Evolutionary conservation across 2,329 filamentous ascomycete genomes (phyloP).

Genomic region (Dactylellina drechsleri): DNA sequence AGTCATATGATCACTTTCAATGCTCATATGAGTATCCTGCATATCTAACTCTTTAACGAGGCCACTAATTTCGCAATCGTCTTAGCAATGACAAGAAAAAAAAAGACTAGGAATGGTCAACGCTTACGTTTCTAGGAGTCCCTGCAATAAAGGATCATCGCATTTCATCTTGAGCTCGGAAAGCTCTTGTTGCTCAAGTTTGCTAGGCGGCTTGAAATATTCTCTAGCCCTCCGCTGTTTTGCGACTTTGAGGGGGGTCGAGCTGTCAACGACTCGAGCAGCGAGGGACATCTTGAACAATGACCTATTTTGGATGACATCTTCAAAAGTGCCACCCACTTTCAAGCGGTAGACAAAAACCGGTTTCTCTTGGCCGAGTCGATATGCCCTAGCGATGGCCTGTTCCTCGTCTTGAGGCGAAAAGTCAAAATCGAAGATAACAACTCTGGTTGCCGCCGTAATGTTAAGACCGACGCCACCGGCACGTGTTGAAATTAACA

Average conservation of each 20-base stretch:
- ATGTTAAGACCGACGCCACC: constrained; percentile 88
- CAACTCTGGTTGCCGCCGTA: constrained; percentile 81
- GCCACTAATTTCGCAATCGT: constrained; percentile 4
- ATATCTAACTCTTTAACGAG: constrained; percentile 21
- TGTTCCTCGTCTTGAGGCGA: constrained; percentile 86
- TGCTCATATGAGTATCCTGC: constrained; percentile 17
- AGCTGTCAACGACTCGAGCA: constrained; percentile 82
- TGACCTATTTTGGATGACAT: constrained; percentile 75
- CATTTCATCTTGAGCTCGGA: constrained; percentile 7
- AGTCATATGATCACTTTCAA: constrained; percentile 2
- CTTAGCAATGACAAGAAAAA: too few species aligned
- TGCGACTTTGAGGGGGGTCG: constrained; percentile 68
- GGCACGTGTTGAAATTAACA: constrained; percentile 83
- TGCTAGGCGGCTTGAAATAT: constrained; percentile 31
- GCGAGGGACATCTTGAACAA: constrained; percentile 86
- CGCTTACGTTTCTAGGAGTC: constrained; percentile 26
- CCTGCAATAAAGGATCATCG: constrained; percentile 12
- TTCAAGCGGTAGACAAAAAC: constrained; percentile 88
- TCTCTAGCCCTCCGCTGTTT: constrained; percentile 14
- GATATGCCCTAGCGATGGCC: constrained; percentile 85
- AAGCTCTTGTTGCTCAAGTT: constrained; percentile 20
- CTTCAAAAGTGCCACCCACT: constrained; percentile 81
- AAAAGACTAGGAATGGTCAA: too few species aligned
- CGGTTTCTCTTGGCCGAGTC: constrained; percentile 80
- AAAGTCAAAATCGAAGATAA: constrained; percentile 85